Evolutionary conservation across 495 filamentous ascomycete species (phyloP).

Genomic region (Penicillium taxi): DNA sequence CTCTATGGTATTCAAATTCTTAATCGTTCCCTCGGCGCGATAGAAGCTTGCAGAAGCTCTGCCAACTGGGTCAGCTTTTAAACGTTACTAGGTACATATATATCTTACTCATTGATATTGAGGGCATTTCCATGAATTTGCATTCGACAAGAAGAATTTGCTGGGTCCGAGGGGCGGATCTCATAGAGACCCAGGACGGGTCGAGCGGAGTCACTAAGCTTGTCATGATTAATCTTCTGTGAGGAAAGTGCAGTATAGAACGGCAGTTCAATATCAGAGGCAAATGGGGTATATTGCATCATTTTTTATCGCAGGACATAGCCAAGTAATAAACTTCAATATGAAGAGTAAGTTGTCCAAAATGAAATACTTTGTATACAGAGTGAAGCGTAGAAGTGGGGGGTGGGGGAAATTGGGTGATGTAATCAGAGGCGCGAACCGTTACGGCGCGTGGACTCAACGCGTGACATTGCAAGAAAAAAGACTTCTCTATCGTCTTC

Average conservation of each 20-base stretch:
- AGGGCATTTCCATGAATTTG: conserved; percentile 83
- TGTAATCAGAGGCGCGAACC: conserved; percentile 6
- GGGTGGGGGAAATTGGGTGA: conserved; percentile 5
- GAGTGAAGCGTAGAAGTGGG: background rate
- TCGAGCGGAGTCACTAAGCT: conserved; percentile 85
- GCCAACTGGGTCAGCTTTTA: conserved; percentile 8
- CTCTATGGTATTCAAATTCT: conserved; percentile 93
- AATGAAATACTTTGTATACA: no score
- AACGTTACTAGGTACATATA: no score
- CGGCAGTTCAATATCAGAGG: conserved; percentile 86
- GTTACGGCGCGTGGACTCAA: conserved; percentile 1
- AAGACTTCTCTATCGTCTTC: conserved; percentile 1
- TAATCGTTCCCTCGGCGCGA: conserved; percentile 87
- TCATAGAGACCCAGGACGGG: conserved; percentile 85
- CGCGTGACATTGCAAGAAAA: conserved; percentile 7
- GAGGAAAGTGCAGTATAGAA: conserved; percentile 87
- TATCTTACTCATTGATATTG: conserved; percentile 66
- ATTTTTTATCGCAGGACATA: conserved; percentile 2
- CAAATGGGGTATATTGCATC: conserved; percentile 74
- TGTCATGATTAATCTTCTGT: conserved; percentile 92
- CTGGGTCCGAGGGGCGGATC: conserved; percentile 57
- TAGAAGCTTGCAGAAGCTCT: conserved; percentile 67
- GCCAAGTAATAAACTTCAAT: background rate
- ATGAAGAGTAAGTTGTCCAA: background rate
- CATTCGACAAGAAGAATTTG: conserved; percentile 70